Conservation (phyloP, 1,139 yeast genomes). For the Saccharomyces uvarum region DNA sequence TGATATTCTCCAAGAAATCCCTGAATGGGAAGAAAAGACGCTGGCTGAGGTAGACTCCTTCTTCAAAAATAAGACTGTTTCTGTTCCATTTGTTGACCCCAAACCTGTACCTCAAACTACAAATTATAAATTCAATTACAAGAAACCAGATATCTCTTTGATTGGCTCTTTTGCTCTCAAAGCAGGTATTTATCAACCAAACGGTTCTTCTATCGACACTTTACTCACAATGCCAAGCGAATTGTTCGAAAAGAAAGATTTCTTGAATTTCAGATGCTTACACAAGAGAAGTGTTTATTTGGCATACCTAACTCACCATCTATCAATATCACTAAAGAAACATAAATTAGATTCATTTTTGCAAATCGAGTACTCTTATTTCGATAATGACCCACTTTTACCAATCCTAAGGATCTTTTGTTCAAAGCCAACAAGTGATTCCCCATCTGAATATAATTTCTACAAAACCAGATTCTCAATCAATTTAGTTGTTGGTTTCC, state of each 20-base stretch:
- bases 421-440: constrained; percentile 15
- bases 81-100: constrained; percentile 86
- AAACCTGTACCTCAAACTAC: constrained; percentile 53
- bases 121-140: constrained; percentile 63
- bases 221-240: constrained; percentile 72
- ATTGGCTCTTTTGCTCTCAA: constrained; percentile 88
- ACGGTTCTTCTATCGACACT: constrained; percentile 66
- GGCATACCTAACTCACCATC: constrained; percentile 63
- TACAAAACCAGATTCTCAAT: constrained; percentile 64
- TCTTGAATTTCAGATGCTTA: constrained; percentile 78
- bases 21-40: constrained; percentile 45
- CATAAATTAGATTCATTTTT: constrained; percentile 43
- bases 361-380: constrained; percentile 49
- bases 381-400: constrained; percentile 59
- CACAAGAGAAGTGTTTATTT: constrained; percentile 85
- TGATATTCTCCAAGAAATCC: constrained; percentile 57
- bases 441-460: constrained; percentile 41
- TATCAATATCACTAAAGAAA: constrained; percentile 48
- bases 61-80: constrained; percentile 42
- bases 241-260: constrained; percentile 79
- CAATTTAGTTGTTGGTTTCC: constrained; percentile 66
- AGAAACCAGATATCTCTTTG: constrained; percentile 68
- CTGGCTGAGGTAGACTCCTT: constrained; percentile 49
- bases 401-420: constrained; percentile 54
- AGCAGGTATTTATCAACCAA: constrained; percentile 60